These are phyloP conservation scores for Liquidambar formosana DNA, from an alignment of 164 flowering plant genomes.

Conservation along the genomic window DNA sequence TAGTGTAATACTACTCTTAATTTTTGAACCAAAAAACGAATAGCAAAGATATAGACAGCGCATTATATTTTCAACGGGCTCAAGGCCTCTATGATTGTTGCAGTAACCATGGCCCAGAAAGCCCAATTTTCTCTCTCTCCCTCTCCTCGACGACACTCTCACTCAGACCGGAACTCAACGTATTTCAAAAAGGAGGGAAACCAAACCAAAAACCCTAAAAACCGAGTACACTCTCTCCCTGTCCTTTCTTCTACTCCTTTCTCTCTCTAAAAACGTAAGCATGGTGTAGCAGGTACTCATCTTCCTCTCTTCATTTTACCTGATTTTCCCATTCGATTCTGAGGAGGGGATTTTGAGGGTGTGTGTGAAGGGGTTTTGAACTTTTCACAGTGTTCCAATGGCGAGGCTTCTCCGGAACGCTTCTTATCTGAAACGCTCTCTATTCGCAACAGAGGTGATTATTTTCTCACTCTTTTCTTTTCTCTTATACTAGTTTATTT, in stretches of 20 bases:
- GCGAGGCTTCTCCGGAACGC: conserved; percentile 62
- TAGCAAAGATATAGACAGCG: no score
- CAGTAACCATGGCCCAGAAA: no score
- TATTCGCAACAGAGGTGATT: conserved; percentile 41
- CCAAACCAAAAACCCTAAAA: conserved; percentile 25
- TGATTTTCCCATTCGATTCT: neutral
- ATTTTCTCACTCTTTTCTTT: neutral
- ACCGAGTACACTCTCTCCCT: neutral
- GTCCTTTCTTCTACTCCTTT: neutral
- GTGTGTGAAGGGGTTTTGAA: neutral
- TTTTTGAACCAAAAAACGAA: no score
- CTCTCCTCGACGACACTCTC: no score
- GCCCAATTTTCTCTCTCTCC: no score
- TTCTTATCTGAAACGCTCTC: conserved; percentile 34
- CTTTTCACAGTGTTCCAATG: conserved; percentile 30
- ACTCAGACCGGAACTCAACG: no score
- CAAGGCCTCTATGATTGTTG: no score
- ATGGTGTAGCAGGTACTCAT: neutral
- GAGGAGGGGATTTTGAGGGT: neutral
- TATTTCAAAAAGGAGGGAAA: conserved; percentile 21
- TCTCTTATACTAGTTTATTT: neutral
- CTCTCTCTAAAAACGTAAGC: neutral
- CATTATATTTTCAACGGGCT: no score
- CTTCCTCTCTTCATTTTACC: neutral
- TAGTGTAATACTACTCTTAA: no score